A percentile compares a stretch with the other conserved stretches of the same genome.
These are phyloP conservation scores for Periconia sp. DNA, from an alignment of 2,329 filamentous ascomycete species.

Conservation along the genomic window DNA sequence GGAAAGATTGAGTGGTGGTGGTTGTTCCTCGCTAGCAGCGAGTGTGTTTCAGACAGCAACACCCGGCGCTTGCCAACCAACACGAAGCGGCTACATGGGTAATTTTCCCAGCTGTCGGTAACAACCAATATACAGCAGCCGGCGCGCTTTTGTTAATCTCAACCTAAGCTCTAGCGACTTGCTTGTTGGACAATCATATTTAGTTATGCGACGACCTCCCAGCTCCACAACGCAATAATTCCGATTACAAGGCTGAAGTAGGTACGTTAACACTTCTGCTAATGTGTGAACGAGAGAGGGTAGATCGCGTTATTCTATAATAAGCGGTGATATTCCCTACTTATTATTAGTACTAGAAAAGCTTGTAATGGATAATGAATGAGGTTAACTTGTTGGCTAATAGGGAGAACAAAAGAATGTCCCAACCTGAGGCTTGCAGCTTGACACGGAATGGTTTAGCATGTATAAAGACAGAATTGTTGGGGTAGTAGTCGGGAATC, in stretches of 20 bases:
- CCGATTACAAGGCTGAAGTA: slow-evolving; percentile 57
- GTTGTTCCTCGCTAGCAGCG: slow-evolving; percentile 6
- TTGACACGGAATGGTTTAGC: too few relatives aligned
- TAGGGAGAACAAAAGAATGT: slow-evolving; percentile 56
- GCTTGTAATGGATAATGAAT: slow-evolving; percentile 64
- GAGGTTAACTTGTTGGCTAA: slow-evolving; percentile 9
- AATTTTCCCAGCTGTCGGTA: too few relatives aligned
- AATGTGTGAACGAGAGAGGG: slow-evolving; percentile 60
- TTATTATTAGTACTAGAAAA: slow-evolving; percentile 75
- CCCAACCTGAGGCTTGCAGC: slow-evolving; percentile 64
- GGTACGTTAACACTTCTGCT: slow-evolving; percentile 62
- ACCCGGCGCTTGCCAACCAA: not conserved
- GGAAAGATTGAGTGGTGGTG: slow-evolving; percentile 34
- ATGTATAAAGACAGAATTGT: too few relatives aligned
- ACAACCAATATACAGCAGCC: slow-evolving; percentile 61
- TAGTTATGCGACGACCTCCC: slow-evolving; percentile 43
- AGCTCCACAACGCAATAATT: slow-evolving; percentile 45
- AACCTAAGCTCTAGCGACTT: slow-evolving; percentile 56
- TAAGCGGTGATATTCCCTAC: slow-evolving; percentile 58
- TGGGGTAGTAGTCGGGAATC: slow-evolving; percentile 65
- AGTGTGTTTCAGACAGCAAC: too few relatives aligned
- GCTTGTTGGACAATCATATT: slow-evolving; percentile 55
- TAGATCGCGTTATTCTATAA: slow-evolving; percentile 61
- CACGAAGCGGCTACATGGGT: too few relatives aligned
- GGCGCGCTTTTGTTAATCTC: slow-evolving; percentile 45